A percentile compares a stretch with the other conserved stretches of the same genome.
Evolutionary conservation across 2,329 filamentous ascomycete species (phyloP).

Genomic region (Pseudopithomyces chartarum): DNA sequence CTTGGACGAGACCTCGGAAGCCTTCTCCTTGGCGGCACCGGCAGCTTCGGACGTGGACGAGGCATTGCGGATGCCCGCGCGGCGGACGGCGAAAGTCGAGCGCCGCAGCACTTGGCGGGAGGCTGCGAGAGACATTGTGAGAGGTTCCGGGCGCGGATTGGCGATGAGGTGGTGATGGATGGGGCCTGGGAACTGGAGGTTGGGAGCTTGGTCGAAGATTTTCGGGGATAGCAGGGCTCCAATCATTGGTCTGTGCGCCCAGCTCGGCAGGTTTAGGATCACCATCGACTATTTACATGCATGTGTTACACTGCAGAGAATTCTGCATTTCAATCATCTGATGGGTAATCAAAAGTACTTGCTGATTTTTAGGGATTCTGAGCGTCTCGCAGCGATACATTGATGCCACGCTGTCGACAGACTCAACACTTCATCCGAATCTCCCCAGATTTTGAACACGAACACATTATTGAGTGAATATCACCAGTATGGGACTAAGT

Average conservation of each 20-base stretch:
- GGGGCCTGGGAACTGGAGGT: slow-evolving; percentile 12
- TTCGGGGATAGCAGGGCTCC: slow-evolving; percentile 1
- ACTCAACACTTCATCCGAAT: too few species aligned
- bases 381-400: too few species aligned
- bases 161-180: slow-evolving; percentile 10
- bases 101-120: slow-evolving; percentile 53
- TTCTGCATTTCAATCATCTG: too few species aligned
- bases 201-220: slow-evolving; percentile 17
- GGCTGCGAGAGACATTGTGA: slow-evolving; percentile 54
- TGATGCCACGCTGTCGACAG: too few species aligned
- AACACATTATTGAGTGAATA: too few species aligned
- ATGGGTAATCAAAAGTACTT: too few species aligned
- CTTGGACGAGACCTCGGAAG: slow-evolving; percentile 71
- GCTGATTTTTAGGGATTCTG: too few species aligned
- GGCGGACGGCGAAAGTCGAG: slow-evolving; percentile 49
- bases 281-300: background rate
- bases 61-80: slow-evolving; percentile 54
- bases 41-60: slow-evolving; percentile 55
- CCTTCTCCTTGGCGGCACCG: slow-evolving; percentile 53
- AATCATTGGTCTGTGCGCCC: background rate
- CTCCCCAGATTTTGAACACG: too few species aligned
- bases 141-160: slow-evolving; percentile 20
- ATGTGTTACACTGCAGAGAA: too few species aligned
- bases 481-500: too few species aligned
- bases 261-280: background rate